These are phyloP conservation scores for Glomus cerebriforme DNA, from an alignment of 192 early-diverging fungal genomes.

Conservation along the genomic window DNA sequence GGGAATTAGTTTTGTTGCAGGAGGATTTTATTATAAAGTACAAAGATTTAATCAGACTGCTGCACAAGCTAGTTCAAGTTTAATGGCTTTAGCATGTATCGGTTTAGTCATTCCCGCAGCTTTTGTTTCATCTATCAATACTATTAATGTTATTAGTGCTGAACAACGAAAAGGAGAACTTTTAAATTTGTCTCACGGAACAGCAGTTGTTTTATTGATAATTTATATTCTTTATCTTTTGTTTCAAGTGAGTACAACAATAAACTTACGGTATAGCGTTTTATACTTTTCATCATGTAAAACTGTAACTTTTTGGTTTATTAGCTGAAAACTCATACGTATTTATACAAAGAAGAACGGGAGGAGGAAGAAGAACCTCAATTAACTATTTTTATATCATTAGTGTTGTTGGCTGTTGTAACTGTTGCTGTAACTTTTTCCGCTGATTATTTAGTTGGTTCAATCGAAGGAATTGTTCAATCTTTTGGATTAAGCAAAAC, in stretches of 20 bases:
- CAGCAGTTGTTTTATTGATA: slow-evolving; percentile 67
- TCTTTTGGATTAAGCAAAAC: too few species aligned
- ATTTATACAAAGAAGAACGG: not conserved
- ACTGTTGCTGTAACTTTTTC: slow-evolving; percentile 78
- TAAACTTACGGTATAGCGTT: not conserved
- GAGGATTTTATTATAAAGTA: slow-evolving; percentile 77
- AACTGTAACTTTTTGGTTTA: not conserved
- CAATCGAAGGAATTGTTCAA: slow-evolving; percentile 76
- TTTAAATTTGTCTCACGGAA: slow-evolving; percentile 63
- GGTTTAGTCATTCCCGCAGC: slow-evolving; percentile 72
- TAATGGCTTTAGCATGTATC: slow-evolving; percentile 67
- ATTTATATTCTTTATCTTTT: slow-evolving; percentile 66
- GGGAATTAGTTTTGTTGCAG: slow-evolving; percentile 84
- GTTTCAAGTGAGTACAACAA: slow-evolving; percentile 52
- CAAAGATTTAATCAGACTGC: slow-evolving; percentile 72
- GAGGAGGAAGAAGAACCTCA: slow-evolving; percentile 49
- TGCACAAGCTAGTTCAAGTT: slow-evolving; percentile 70
- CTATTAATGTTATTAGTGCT: too few species aligned
- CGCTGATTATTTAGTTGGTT: slow-evolving; percentile 83
- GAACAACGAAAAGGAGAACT: slow-evolving; percentile 36
- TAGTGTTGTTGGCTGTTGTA: slow-evolving; percentile 54
- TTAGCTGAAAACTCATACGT: not conserved
- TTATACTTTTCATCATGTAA: too few species aligned
- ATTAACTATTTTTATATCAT: slow-evolving; percentile 45
- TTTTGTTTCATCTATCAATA: slow-evolving; percentile 38